phyloP scores from a whole-genome alignment of 2,329 filamentous ascomycete genomes.

The Pseudopyricularia javanii region DNA sequence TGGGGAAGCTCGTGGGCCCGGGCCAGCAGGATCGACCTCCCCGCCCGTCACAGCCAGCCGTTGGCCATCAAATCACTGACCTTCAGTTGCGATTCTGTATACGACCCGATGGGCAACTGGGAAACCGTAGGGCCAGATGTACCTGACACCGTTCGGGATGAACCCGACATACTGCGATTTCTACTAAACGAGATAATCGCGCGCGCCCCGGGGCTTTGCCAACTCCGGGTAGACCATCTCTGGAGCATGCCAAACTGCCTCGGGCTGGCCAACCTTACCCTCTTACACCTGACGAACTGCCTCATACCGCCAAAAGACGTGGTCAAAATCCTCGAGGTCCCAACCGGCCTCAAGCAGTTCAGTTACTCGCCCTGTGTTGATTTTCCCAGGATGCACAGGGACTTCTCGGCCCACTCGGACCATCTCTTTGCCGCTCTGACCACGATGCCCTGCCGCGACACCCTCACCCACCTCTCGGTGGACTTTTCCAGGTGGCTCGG shows the following conservation, averaged over 20 bases:
- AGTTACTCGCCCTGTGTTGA: not conserved
- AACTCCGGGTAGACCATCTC: not conserved
- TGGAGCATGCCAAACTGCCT: not conserved
- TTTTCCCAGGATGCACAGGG: no score
- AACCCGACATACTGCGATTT: no score
- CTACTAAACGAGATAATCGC: not conserved
- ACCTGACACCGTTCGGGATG: no score
- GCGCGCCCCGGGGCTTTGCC: not conserved
- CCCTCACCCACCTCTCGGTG: not conserved
- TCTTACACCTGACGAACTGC: not conserved
- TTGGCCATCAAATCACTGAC: not conserved
- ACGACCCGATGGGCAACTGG: no score
- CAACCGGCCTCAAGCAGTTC: not conserved
- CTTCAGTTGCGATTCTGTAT: no score
- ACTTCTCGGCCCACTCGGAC: not conserved
- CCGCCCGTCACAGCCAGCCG: not conserved
- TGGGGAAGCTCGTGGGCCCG: no score
- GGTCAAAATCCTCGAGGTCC: not conserved
- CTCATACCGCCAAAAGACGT: not conserved
- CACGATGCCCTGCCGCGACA: not conserved
- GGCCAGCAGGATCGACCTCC: no score
- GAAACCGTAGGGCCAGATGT: no score
- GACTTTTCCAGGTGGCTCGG: not conserved
- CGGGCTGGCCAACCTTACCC: not conserved
- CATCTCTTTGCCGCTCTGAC: not conserved